Evolutionary conservation across 1,139 yeast species (phyloP).

Genomic region (Starmera stellimalicola): DNA sequence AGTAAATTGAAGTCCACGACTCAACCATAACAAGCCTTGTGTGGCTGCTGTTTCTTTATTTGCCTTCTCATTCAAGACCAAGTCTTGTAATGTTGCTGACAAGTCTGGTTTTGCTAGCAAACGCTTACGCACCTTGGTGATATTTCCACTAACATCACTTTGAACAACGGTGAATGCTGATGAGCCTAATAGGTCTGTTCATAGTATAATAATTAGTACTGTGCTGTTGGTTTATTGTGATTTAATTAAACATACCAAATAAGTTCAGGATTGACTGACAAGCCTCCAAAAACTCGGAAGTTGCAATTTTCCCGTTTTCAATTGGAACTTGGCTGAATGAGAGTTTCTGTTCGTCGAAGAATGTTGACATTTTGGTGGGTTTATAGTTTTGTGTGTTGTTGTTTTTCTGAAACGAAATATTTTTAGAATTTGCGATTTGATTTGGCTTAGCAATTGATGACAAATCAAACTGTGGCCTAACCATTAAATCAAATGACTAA

Average conservation of each 20-base stretch:
- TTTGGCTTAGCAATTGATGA: too few species aligned
- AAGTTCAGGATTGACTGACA: constrained; percentile 75
- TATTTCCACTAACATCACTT: constrained; percentile 83
- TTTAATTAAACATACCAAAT: constrained; percentile 40
- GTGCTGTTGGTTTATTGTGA: neutral
- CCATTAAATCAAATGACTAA: too few species aligned
- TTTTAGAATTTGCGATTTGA: too few species aligned
- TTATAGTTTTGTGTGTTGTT: too few species aligned
- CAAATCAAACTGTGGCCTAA: too few species aligned
- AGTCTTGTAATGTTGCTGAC: constrained; percentile 63
- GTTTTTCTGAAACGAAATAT: too few species aligned
- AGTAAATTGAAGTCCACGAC: constrained; percentile 81
- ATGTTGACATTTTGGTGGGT: constrained; percentile 64
- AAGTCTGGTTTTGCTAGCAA: constrained; percentile 55
- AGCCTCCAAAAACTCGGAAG: constrained; percentile 73
- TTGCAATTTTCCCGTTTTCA: constrained; percentile 52
- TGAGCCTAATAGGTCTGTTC: constrained; percentile 60
- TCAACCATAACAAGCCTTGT: constrained; percentile 84
- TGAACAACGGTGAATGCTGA: constrained; percentile 81
- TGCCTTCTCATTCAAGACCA: constrained; percentile 59
- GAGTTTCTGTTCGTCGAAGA: constrained; percentile 68
- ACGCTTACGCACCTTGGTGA: constrained; percentile 61
- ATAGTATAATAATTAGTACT: too few species aligned
- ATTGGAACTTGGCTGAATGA: constrained; percentile 72
- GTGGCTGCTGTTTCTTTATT: constrained; percentile 72